Base-by-base conservation (phyloP, 164 flowering plant species). In the Macadamia integrifolia region DNA sequence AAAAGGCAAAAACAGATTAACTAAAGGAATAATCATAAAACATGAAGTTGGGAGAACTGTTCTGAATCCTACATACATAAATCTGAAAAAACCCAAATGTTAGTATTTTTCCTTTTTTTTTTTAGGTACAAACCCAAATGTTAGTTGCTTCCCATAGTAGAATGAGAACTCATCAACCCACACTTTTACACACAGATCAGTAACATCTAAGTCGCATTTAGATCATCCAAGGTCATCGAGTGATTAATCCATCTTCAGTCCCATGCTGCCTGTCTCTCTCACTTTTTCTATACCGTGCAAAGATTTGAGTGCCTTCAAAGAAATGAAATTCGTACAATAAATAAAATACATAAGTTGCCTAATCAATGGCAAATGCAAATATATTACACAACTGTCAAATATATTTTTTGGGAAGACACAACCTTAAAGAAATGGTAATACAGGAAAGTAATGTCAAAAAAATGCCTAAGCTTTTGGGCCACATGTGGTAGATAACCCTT, bases 221-320 rank as follows among this genome's bases (percentile, higher is more conserved):
- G 23, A 23, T 23, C 23, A 23, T 53, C 57, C 2, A 53, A 17
- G 18, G 18, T 53, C 18, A 4, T 53, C 57, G 1, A 53, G 4
- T 17, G 57, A 17, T 53, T 53, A 50, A 13, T 48, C 61, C 60
- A 44, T 65, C 70, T 66, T 75, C 65, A 60, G 63, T 69, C 72
- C 57, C 56, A 61, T 60, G 44, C 55, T 60, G 44, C 60, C 46
- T 23, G 3, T 70, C 50, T 56, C 62, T 70, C 69, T 48, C 18
- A 58, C 40, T 67, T 60, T 62, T 70, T 73, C 74, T 76, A 73
- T 70, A 63, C 79, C 79, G 69, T 73, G 79, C 76, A 76, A 9
- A 60, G 35, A 59, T 28, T 42, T 17, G 52, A n/a, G 13, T 28
- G 23, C 30, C 44, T 30, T 58, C 3, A 35, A 61, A 30, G 18